phyloP scores from a whole-genome alignment of 306 rosid species.

The Betula pendula region DNA sequence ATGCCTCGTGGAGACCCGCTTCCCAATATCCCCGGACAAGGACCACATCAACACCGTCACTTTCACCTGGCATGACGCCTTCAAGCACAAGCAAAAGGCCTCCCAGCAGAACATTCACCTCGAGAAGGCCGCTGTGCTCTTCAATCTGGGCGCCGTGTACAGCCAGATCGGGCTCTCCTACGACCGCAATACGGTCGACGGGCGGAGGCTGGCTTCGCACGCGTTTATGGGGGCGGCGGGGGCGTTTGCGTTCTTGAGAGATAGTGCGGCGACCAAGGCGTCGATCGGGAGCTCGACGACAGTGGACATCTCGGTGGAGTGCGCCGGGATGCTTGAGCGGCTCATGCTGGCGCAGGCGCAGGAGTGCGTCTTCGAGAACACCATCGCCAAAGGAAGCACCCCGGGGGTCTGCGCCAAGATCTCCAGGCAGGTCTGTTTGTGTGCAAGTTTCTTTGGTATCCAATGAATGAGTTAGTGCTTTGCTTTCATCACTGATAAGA shows the following conservation, averaged over 20 bases:
- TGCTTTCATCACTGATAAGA: too few relatives aligned
- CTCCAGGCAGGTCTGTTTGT: slow-evolving; percentile 81
- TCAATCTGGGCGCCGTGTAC: slow-evolving; percentile 84
- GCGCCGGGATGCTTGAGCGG: slow-evolving; percentile 91
- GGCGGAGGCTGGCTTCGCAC: slow-evolving; percentile 74
- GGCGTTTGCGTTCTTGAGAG: slow-evolving; percentile 68
- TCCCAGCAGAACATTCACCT: slow-evolving; percentile 94
- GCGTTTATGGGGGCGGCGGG: slow-evolving; percentile 89
- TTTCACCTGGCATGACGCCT: slow-evolving; percentile 90
- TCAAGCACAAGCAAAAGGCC: slow-evolving; percentile 79
- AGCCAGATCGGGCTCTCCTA: slow-evolving; percentile 86
- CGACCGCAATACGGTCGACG: slow-evolving; percentile 81
- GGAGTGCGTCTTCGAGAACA: slow-evolving; percentile 91
- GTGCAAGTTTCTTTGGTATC: not conserved
- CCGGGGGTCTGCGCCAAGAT: slow-evolving; percentile 97
- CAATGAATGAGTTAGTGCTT: not conserved
- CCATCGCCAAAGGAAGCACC: slow-evolving; percentile 91
- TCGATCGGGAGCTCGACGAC: slow-evolving; percentile 79
- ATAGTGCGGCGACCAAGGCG: slow-evolving; percentile 77
- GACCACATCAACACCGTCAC: slow-evolving; percentile 77
- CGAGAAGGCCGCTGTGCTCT: slow-evolving; percentile 84
- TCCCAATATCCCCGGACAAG: slow-evolving; percentile 85
- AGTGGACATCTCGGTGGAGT: slow-evolving; percentile 76
- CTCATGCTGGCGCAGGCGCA: slow-evolving; percentile 98
- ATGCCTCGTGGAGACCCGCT: slow-evolving; percentile 90